Base-by-base conservation (phyloP, 2,329 filamentous ascomycete species). In the Fusarium sp. region DNA sequence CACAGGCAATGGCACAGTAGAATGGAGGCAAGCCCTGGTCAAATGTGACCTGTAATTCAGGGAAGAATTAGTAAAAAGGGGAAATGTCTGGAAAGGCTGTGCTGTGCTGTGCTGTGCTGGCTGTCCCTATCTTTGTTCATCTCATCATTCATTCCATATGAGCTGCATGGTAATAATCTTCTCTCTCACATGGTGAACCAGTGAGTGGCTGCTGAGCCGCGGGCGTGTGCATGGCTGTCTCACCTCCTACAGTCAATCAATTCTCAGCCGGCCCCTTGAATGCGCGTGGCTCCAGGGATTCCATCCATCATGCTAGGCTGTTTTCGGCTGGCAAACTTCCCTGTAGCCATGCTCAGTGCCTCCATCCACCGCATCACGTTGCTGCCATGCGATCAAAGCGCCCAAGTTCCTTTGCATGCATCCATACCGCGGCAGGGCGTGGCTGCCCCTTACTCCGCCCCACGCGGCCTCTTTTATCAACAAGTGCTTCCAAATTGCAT, bases 281-380 rank as follows among this genome's bases (percentile, higher is more conserved):
- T 74, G 80, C 81, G 80, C 80, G 81, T 82, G 81, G 81, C 80
- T 82, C 63, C 79, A 80, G 79, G 80, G 80, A 81, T 82, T 65
- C 50, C 62, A 42, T 54, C 67, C 69, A 73, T 61, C 55, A 22
- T 36, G 24, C 77, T 79, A 78, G 68, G 56, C 78, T 71, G 39
- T 60, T 75, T 79, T 76, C 61, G 75, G 77, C 50, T 51, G 53
- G 48, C 64, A 62, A 66, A 59, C 64, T 68, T 72, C 75, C 75
- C 64, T 77, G 75, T 64, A 76, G 73, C 75, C 77, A 78, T 71
- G 71, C 75, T 72, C 66, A 56, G 53, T 74, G 65, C 58, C 62
- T 73, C 68, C 68, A 70, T 77, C 74, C 77, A 71, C 76, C 65
- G 70, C 73, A 70, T 79, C 77, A 78, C 77, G 77, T 78, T 78